Conservation (phyloP, 192 early-diverging fungal species). For the Coemansia sp. region DNA sequence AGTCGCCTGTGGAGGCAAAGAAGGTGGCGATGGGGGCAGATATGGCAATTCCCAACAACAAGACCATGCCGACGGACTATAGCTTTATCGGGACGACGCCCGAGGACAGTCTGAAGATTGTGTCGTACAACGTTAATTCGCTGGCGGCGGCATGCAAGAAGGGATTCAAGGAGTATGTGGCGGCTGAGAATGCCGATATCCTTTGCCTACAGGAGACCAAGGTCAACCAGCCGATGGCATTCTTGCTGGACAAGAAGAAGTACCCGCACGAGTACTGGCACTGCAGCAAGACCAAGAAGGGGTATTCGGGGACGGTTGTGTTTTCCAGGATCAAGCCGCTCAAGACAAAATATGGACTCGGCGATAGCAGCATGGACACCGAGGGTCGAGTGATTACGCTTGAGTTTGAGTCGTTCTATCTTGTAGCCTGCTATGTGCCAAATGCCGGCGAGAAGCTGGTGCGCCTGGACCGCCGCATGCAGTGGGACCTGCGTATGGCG, state of each 20-base stretch:
- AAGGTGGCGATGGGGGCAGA: slow-evolving; percentile 2
- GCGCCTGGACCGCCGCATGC: slow-evolving; percentile 63
- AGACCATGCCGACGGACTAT: slow-evolving; percentile 63
- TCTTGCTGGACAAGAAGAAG: slow-evolving; percentile 59
- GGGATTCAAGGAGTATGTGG: slow-evolving; percentile 71
- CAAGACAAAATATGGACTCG: slow-evolving; percentile 62
- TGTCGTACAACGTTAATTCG: slow-evolving; percentile 80
- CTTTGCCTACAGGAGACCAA: slow-evolving; percentile 87
- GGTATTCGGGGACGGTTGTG: slow-evolving; percentile 75
- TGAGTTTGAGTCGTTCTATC: slow-evolving; percentile 65
- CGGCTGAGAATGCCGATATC: slow-evolving; percentile 80
- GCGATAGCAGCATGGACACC: slow-evolving; percentile 50
- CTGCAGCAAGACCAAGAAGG: slow-evolving; percentile 68
- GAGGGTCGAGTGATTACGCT: slow-evolving; percentile 76
- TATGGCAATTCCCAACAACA: slow-evolving; percentile 58
- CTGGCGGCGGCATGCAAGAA: slow-evolving; percentile 75
- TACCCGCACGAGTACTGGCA: slow-evolving; percentile 77
- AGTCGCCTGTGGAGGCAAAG: slow-evolving; percentile 14
- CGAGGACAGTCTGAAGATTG: slow-evolving; percentile 61
- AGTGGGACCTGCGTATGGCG: slow-evolving; percentile 68
- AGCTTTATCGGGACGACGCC: slow-evolving; percentile 57
- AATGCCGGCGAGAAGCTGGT: slow-evolving; percentile 78
- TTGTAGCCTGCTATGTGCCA: slow-evolving; percentile 76
- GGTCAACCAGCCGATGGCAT: slow-evolving; percentile 65
- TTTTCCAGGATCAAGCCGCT: slow-evolving; percentile 80